Base-by-base conservation (phyloP, 2,329 filamentous ascomycete genomes). In the Pseudogymnoascus destructans region DNA sequence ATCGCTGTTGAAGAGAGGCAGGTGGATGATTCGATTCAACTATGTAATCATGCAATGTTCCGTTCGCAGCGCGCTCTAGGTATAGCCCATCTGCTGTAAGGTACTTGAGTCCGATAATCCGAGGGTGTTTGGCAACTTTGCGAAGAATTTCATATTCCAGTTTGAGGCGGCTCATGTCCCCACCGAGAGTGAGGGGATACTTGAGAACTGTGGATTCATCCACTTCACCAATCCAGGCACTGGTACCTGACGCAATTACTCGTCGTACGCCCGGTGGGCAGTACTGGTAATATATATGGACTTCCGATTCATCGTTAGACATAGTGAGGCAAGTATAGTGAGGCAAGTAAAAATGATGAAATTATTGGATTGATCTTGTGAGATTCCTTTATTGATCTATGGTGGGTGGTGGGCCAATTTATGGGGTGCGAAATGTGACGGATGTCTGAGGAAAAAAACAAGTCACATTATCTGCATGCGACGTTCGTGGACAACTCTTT, bases 121-220 rank as follows among this genome's bases (percentile, higher is more conserved):
- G 55, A 60, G 52, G 54, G 19, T 61, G 60, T 25, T 46, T 23
- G 21, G 61, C 62, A 40, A 63, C 27, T 7, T 60, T 58, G n/a
- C 52, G 15, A 13, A 64, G 59, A 54, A 65, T 38, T 25, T 58
- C 36, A 32, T 52, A 25, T 38, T 65, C 63, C 19, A 42, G 35
- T 17, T 61, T 30, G 38, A 65, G 60, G 5, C 63, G 54, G 13
- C 57, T 58, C 36, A 55, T 60, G 40, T 63, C 60, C 15, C 61
- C 61, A 7, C 58, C 58, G 8, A 55, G 58, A 25, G 57, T 58
- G 32, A 64, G 61, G 27, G 62, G 55, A 59, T 65, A 65, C 56
- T 65, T 64, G 15, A 66, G 32, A 57, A 66, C 57, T 17, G 62
- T 64, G 3, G 59, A 62, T 13, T 63, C 59, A 25, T 65, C 60